Conservation (phyloP, 257 asterid genomes). For the Haberlea rhodopensis region DNA sequence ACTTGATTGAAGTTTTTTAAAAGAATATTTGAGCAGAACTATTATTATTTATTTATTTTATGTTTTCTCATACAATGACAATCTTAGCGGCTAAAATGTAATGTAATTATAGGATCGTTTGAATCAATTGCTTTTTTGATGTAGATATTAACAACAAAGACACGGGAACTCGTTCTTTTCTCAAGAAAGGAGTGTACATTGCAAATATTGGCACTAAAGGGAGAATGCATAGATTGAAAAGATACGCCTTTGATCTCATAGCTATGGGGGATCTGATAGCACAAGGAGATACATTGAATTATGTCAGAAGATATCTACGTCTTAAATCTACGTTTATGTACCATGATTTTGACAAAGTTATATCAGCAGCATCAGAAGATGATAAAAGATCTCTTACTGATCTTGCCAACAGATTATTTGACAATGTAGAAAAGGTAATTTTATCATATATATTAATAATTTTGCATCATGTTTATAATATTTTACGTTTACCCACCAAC, state of each 20-base stretch:
- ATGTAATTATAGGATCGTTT: too few species aligned
- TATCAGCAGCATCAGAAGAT: slow-evolving; percentile 50
- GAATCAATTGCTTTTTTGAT: too few species aligned
- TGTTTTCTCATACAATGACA: too few species aligned
- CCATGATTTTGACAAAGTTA: slow-evolving; percentile 68
- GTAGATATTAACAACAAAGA: slow-evolving; percentile 65
- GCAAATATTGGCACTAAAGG: slow-evolving; percentile 61
- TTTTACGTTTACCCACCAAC: neutral
- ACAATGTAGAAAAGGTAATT: slow-evolving; percentile 63
- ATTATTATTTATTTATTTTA: too few species aligned
- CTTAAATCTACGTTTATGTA: slow-evolving; percentile 75
- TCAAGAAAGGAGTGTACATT: slow-evolving; percentile 58
- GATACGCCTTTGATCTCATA: slow-evolving; percentile 70
- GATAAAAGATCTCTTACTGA: slow-evolving; percentile 58
- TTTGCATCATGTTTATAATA: too few species aligned
- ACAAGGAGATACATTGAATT: slow-evolving; percentile 58
- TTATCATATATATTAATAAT: neutral
- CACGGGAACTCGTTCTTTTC: slow-evolving; percentile 61
- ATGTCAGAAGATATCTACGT: slow-evolving; percentile 57
- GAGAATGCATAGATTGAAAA: slow-evolving; percentile 60
- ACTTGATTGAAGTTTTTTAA: too few species aligned
- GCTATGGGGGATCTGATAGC: slow-evolving; percentile 81
- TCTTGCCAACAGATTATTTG: slow-evolving; percentile 77
- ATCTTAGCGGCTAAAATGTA: too few species aligned
- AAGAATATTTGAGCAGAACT: too few species aligned